Evolutionary conservation across 177 flowering plant species (phyloP).

Genomic region (Tripterygium wilfordii): DNA sequence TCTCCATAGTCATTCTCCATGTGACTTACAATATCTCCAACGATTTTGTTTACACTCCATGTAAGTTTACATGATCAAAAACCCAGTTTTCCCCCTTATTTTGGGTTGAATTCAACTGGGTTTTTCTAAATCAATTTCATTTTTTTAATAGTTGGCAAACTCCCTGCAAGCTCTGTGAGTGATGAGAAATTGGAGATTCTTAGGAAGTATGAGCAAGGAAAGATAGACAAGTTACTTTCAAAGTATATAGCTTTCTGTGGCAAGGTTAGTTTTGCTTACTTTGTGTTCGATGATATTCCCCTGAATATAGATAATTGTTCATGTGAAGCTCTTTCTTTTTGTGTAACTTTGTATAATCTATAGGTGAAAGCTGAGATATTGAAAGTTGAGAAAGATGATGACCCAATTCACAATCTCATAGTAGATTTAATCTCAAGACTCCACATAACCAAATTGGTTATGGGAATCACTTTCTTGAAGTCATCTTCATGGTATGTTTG

Average conservation of each 20-base stretch:
- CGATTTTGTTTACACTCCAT: slow-evolving; percentile 55
- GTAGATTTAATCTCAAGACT: slow-evolving; percentile 38
- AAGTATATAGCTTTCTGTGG: slow-evolving; percentile 47
- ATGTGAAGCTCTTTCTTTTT: neutral
- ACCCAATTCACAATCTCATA: slow-evolving; percentile 40
- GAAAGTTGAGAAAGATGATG: slow-evolving; percentile 39
- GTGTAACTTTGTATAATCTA: neutral
- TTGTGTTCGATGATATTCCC: neutral
- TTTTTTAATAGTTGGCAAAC: slow-evolving; percentile 49
- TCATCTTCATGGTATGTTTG: slow-evolving; percentile 39
- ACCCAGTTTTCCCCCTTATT: too few species aligned
- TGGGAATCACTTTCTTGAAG: slow-evolving; percentile 49
- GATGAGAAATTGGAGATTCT: slow-evolving; percentile 39
- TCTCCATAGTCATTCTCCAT: slow-evolving; percentile 50
- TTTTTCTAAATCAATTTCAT: too few species aligned
- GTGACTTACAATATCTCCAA: slow-evolving; percentile 19
- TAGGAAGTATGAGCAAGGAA: slow-evolving; percentile 41
- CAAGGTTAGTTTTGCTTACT: slow-evolving; percentile 33
- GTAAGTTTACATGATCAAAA: slow-evolving; percentile 35
- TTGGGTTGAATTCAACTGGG: neutral
- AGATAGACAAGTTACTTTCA: slow-evolving; percentile 33
- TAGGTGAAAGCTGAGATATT: slow-evolving; percentile 46
- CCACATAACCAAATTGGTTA: slow-evolving; percentile 53
- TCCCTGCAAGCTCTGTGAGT: slow-evolving; percentile 52
- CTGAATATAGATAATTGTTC: neutral